Evolutionary conservation across 1,139 yeast species (phyloP).

Genomic region (Trichomonascaceae sp.): DNA sequence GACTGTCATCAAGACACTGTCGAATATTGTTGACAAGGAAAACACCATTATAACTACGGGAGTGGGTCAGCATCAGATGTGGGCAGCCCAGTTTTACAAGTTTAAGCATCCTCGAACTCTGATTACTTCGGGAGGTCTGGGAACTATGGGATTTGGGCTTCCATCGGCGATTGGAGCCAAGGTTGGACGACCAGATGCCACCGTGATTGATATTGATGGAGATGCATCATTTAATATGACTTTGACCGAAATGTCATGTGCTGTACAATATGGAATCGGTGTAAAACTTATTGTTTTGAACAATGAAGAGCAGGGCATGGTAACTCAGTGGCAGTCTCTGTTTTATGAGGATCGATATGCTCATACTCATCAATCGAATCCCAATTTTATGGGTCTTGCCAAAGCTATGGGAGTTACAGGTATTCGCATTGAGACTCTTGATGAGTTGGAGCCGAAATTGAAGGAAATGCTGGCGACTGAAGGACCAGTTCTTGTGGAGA

Average conservation of each 20-base stretch:
- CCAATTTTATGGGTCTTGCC: slow-evolving; percentile 86
- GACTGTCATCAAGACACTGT: slow-evolving; percentile 73
- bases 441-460: slow-evolving; percentile 56
- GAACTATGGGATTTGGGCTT: slow-evolving; percentile 97
- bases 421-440: slow-evolving; percentile 62
- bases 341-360: slow-evolving; percentile 95
- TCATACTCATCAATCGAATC: slow-evolving; percentile 93
- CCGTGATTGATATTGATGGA: slow-evolving; percentile 95
- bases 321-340: slow-evolving; percentile 97
- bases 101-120: slow-evolving; percentile 89
- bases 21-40: slow-evolving; percentile 63
- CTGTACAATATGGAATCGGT: slow-evolving; percentile 89
- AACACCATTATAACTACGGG: slow-evolving; percentile 91
- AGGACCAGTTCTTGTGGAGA: slow-evolving; percentile 90
- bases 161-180: slow-evolving; percentile 99
- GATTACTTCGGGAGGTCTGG: slow-evolving; percentile 96
- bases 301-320: slow-evolving; percentile 99
- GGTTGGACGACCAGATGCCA: slow-evolving; percentile 88
- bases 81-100: slow-evolving; percentile 98
- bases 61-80: slow-evolving; percentile 99
- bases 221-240: slow-evolving; percentile 99
- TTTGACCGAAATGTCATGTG: slow-evolving; percentile 83
- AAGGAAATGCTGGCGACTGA: slow-evolving; percentile 65
- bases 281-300: slow-evolving; percentile 83
- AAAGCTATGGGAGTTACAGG: slow-evolving; percentile 92